A percentile compares a stretch with the other conserved stretches of the same genome.
phyloP scores from a whole-genome alignment of 1,284 basidiomycete species.

The Trametes pubescens region DNA sequence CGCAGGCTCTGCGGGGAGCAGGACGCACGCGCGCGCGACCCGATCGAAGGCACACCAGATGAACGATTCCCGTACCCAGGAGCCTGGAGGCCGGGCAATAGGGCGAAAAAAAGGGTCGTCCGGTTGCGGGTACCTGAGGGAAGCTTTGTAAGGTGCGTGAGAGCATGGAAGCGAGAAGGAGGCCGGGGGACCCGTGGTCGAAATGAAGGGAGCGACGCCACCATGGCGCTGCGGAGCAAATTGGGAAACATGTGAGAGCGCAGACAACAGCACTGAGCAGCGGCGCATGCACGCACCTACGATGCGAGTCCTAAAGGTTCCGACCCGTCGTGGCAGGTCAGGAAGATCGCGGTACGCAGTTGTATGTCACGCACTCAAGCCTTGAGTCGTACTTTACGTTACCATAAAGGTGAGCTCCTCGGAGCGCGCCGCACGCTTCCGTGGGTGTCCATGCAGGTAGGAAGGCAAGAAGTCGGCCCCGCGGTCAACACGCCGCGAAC shows the following conservation, averaged over 20 bases:
- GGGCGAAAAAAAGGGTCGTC: constrained; percentile 15
- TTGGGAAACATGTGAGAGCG: constrained; percentile 1
- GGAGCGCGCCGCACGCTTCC: constrained; percentile 12
- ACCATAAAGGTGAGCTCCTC: constrained; percentile 5
- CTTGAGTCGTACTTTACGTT: neutral
- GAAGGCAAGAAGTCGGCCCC: constrained; percentile 5
- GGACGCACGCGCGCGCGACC: neutral
- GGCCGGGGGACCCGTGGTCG: neutral
- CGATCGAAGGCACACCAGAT: constrained; percentile 8
- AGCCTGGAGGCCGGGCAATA: constrained; percentile 5
- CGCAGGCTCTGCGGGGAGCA: neutral
- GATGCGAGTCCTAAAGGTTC: neutral
- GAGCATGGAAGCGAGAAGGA: constrained; percentile 8
- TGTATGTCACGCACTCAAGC: neutral
- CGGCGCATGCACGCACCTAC: constrained; percentile 1
- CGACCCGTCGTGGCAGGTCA: neutral
- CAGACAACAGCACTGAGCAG: neutral
- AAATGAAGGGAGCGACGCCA: constrained; percentile 20
- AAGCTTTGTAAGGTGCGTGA: constrained; percentile 10
- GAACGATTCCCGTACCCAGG: neutral
- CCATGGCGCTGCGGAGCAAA: constrained; percentile 18
- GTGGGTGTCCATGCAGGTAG: neutral
- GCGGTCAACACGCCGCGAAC: constrained; percentile 10
- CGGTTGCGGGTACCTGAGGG: constrained; percentile 14
- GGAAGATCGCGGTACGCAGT: neutral